Evolutionary conservation across 129 eudicot genomes (phyloP), one percentile per base, ranked within the genome.

Genomic region (Flaveria robusta): DNA sequence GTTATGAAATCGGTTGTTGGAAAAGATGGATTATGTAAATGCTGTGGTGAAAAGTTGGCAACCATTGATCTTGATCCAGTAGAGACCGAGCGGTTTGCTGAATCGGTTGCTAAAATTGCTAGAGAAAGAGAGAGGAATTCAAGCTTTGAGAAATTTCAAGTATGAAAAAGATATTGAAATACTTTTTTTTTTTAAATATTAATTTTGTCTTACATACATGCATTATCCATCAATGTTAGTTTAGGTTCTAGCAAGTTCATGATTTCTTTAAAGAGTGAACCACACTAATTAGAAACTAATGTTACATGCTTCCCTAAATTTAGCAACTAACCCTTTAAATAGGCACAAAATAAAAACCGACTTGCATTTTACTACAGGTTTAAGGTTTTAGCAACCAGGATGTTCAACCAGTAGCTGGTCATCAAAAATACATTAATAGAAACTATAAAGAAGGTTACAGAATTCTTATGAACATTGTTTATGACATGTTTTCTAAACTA

Each of bases 101-200:
- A 89, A 70, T 92, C 96, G 8, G 97, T 92, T 27, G 97, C 96
- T 49, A 70, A 86, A 70, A 84, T 92, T 50, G 97, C 97, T 58
- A 71, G 45, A 68, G 70, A 86, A 49, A 77, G 91, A 81, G 97
- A 92, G 45, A 86, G 81, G 54, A 60, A 89, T 77, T 82, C 86
- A 22, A 89, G 83, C 81, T 92, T 92, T 72, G 83, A 92, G 90
- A 87, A 87, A 83, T 92, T 92, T 84, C 93, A 89, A 89, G 97
- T 92, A 92, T 47, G 89, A 14, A 68, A 27, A 27, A 0, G 22
- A 34, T 15, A 14, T 52, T 66, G 22, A 15, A 9, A 47, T 47
- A 45, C 50, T 23, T 67, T 16, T 51, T 3, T 9, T 20, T n/a
- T n/a, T n/a, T n/a, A n/a, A 66, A 34, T 26, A 14, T 51, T 71